Percentiles rank a stretch among this genome's conserved stretches.
These are phyloP conservation scores for Cephalotrichum gorgonifer DNA, from an alignment of 2,329 filamentous ascomycete species.

Conservation along the genomic window DNA sequence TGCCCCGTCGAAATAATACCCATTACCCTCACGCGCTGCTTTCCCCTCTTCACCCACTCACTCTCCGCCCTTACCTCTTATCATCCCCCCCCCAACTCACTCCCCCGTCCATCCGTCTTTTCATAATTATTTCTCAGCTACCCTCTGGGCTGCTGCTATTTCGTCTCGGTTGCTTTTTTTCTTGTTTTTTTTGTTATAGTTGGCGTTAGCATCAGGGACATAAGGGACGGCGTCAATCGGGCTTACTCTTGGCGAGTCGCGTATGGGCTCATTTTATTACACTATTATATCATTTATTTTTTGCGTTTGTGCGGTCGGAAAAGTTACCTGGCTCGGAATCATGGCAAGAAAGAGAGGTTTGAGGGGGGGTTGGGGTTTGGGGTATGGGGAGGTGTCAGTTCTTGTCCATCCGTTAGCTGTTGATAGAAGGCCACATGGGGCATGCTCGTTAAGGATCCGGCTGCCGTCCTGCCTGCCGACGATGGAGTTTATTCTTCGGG, in stretches of 20 bases:
- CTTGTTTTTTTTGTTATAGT: background rate
- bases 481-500: background rate
- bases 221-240: background rate
- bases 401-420: too few relatives aligned
- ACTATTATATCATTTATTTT: background rate
- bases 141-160: background rate
- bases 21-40: too few relatives aligned
- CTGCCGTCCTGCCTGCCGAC: too few relatives aligned
- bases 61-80: too few relatives aligned
- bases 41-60: too few relatives aligned
- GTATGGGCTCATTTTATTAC: background rate
- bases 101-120: background rate
- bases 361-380: too few relatives aligned
- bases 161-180: background rate
- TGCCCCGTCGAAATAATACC: too few relatives aligned
- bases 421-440: too few relatives aligned
- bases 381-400: too few relatives aligned
- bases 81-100: background rate
- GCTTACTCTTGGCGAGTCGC: background rate
- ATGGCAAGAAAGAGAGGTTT: too few relatives aligned
- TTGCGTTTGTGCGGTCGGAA: background rate
- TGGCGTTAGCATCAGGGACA: background rate
- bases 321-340: background rate
- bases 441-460: too few relatives aligned
- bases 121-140: background rate